Evolutionary conservation across 768 basidiomycete species (phyloP), one percentile per base, ranked within the genome.

Genomic region (Russula compacta): DNA sequence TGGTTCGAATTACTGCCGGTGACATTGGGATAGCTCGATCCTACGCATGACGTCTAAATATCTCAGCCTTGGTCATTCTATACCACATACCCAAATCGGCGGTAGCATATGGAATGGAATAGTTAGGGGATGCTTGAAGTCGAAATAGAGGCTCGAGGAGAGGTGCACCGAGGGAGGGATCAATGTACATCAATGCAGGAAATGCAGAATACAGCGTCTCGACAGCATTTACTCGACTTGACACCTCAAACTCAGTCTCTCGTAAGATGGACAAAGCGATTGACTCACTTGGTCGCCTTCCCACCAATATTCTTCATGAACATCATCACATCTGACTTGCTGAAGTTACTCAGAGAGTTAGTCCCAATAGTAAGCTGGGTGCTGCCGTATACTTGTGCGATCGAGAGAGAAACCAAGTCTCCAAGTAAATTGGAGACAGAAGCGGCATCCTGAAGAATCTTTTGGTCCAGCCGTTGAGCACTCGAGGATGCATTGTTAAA

Each of bases 341-440:
- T 83, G 71, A 77, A 82, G 11, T 74, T 72, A 4, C 82, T 80
- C 63, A 76, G 69, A 24, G 68, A 65, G 35, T 73, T 77, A 61
- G 77, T 77, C 17, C 81, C 78, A 36, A 83, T 66, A 0, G 83
- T 84, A 53, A 84, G 74, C 60, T 86, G 83, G 15, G 73, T 78
- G 6, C 79, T 76, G 10, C 74, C 80, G 4, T 83, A 71, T 19
- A 79, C 76, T 68, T 86, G 83, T 42, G 81, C 71, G 51, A 82
- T 73, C 6, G 82, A 81, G 21, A 84, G 71, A 11, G 76, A 78
- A 8, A 81, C 79, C 14, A 83, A 62, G 12, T 71, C 73, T 24
- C 81, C 78, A 64, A 84, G 84, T 43, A 78, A 76, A 15, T 73
- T 58, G 0, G 82, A 83, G 46, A 83, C 77, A 44, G 71, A 74